Conservation (phyloP, 768 basidiomycete species). For the Trametes maxima region DNA sequence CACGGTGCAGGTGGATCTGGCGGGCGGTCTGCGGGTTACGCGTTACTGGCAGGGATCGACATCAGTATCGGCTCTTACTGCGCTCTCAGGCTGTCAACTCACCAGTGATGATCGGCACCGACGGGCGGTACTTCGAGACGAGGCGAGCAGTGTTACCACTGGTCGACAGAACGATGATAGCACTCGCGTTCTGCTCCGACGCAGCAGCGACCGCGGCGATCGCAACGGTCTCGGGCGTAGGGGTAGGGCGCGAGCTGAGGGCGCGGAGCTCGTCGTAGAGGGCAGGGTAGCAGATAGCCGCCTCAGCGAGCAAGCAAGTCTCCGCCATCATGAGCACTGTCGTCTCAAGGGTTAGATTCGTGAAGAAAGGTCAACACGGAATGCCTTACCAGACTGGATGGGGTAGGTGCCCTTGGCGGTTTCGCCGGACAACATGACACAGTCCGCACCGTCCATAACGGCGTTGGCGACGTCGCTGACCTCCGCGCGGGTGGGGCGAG, state of each 20-base stretch:
- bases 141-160: conserved; percentile 95
- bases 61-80: conserved; percentile 1
- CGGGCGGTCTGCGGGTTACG: conserved; percentile 95
- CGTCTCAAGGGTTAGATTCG: background rate
- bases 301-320: conserved; percentile 95
- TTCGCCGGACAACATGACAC: conserved; percentile 99
- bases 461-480: conserved; percentile 99
- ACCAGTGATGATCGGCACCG: conserved; percentile 95
- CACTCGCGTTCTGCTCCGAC: conserved; percentile 91
- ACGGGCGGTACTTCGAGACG: conserved; percentile 94
- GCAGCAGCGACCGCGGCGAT: conserved; percentile 96
- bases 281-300: conserved; percentile 93
- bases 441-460: conserved; percentile 97
- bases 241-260: conserved; percentile 84
- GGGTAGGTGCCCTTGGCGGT: conserved; percentile 98
- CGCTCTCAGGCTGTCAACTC: conserved; percentile 30
- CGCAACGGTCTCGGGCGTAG: conserved; percentile 94
- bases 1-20: conserved; percentile 95
- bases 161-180: conserved; percentile 95
- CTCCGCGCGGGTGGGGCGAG: conserved; percentile 97
- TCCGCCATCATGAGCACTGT: conserved; percentile 99
- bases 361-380: conserved; percentile 24
- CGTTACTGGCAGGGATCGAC: conserved; percentile 60
- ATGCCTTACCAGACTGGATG: conserved; percentile 76
- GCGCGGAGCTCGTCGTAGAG: conserved; percentile 86